Evolutionary conservation across 202 grass and related monocot genomes (phyloP), one percentile per base, ranked within the genome.

Genomic region (Sporobolus alterniflorus): DNA sequence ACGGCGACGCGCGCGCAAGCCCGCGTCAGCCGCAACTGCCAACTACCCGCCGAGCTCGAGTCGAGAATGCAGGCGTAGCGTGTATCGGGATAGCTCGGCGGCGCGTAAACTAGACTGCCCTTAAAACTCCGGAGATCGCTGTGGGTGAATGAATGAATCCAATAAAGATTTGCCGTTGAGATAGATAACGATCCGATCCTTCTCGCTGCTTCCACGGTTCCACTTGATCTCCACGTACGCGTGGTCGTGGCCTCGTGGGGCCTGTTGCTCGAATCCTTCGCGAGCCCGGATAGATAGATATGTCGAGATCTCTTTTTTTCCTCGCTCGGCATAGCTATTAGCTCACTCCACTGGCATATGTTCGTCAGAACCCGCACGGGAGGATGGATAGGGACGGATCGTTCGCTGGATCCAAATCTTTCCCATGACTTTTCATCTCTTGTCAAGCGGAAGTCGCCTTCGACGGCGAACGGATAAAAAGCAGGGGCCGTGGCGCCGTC

Each of bases 341-440:
- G 11, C 55, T 59, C 24, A 26, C 52, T 60, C 18, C 31, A 64
- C 30, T 67, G 20, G 20, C 34, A 16, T 30, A 26, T 11, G 49
- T 32, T 40, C 36, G 18, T 42, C 31, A 40, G 25, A 42, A 18
- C 73, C 4, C 50, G 52, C 52, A 4, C 54, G 57, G 64, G 69
- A 49, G 77, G 78, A 66, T 59, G 78, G 78, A 81, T 71, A 81
- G 78, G 33, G 78, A 81, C 78, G 65, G 36, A 71, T 59, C 78
- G 3, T 57, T 80, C 49, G 4, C 13, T 50, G 44, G 21, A 51
- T 39, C 61, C 61, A 65, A 78, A 66, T 78, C 64, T 21, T 36
- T 32, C 26, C 32, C 31, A 9, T 24, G 0, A 9, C 48, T 34
- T 67, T 79, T 67, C 28, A 70, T 8, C 22, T 30, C 69, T 31